A percentile compares a stretch with the other conserved stretches of the same genome.
These are phyloP conservation scores for Berberis thunbergii DNA, from an alignment of 164 flowering plant species.

Conservation along the genomic window DNA sequence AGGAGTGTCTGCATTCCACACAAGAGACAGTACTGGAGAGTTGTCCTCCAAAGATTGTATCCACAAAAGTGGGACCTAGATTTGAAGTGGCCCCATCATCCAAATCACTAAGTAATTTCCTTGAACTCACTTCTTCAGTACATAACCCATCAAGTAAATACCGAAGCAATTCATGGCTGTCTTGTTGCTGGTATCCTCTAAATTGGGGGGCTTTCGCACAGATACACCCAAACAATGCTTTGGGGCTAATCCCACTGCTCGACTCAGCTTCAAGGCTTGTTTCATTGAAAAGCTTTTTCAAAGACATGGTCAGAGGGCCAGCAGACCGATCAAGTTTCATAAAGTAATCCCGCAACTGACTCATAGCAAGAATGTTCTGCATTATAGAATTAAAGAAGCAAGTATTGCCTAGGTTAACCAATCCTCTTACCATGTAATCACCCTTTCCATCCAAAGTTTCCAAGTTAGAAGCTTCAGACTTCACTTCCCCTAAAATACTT, in stretches of 20 bases:
- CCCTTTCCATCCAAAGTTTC: slow-evolving; percentile 20
- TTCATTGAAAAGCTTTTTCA: slow-evolving; percentile 72
- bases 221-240: slow-evolving; percentile 57
- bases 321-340: slow-evolving; percentile 30
- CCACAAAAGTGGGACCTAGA: slow-evolving; percentile 46
- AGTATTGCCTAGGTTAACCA: background rate
- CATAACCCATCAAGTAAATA: slow-evolving; percentile 75
- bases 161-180: slow-evolving; percentile 92
- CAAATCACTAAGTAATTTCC: slow-evolving; percentile 23
- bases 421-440: slow-evolving; percentile 19
- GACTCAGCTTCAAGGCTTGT: slow-evolving; percentile 32
- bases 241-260: slow-evolving; percentile 57
- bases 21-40: slow-evolving; percentile 82
- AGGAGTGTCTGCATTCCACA: slow-evolving; percentile 72
- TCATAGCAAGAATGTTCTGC: slow-evolving; percentile 2
- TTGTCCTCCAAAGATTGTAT: slow-evolving; percentile 73
- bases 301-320: slow-evolving; percentile 56
- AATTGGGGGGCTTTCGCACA: slow-evolving; percentile 89
- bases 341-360: slow-evolving; percentile 40
- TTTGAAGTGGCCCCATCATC: slow-evolving; percentile 22
- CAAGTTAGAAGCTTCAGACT: slow-evolving; percentile 1
- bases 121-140: slow-evolving; percentile 48
- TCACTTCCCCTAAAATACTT: slow-evolving; percentile 23
- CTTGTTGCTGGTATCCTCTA: slow-evolving; percentile 88
- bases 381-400: slow-evolving; percentile 1